Conservation (phyloP, 1,284 basidiomycete genomes). For the Fomitopsis betulina region DNA sequence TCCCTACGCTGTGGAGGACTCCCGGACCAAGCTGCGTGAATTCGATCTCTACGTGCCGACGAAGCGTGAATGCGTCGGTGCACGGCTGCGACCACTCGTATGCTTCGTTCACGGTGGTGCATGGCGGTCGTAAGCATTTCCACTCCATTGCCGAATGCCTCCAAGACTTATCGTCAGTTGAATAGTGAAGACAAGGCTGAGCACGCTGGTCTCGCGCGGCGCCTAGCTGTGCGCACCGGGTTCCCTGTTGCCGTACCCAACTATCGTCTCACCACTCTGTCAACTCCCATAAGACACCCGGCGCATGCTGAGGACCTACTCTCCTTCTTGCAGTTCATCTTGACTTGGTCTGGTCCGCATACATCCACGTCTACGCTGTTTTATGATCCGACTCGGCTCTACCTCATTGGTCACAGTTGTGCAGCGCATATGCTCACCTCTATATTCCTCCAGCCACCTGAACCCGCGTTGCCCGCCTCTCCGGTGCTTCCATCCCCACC, state of each 20-base stretch:
- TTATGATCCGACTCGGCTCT: constrained; percentile 41
- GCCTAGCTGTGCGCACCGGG: constrained; percentile 42
- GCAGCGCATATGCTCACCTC: constrained; percentile 74
- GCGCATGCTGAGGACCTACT: constrained; percentile 65
- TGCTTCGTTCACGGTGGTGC: constrained; percentile 73
- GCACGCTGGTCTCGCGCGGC: constrained; percentile 47
- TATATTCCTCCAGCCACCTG: constrained; percentile 57
- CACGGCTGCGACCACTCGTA: constrained; percentile 16
- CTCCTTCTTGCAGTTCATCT: constrained; percentile 52
- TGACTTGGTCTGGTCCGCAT: constrained; percentile 35
- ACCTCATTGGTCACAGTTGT: constrained; percentile 75
- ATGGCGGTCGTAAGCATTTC: constrained; percentile 59
- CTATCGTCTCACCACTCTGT: constrained; percentile 59
- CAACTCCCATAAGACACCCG: constrained; percentile 53
- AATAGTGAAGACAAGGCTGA: constrained; percentile 67
- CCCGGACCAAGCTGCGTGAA: constrained; percentile 28
- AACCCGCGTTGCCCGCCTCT: constrained; percentile 28
- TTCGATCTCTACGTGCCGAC: constrained; percentile 47
- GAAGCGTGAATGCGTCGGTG: not conserved
- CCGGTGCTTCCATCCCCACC: constrained; percentile 43
- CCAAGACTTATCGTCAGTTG: not conserved
- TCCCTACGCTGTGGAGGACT: constrained; percentile 32
- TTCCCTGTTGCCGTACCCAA: constrained; percentile 67
- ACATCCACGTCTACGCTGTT: constrained; percentile 13
- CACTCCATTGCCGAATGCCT: not conserved